Evolutionary conservation across 306 rosid species (phyloP).

Genomic region (Macrotyloma uniflorum): DNA sequence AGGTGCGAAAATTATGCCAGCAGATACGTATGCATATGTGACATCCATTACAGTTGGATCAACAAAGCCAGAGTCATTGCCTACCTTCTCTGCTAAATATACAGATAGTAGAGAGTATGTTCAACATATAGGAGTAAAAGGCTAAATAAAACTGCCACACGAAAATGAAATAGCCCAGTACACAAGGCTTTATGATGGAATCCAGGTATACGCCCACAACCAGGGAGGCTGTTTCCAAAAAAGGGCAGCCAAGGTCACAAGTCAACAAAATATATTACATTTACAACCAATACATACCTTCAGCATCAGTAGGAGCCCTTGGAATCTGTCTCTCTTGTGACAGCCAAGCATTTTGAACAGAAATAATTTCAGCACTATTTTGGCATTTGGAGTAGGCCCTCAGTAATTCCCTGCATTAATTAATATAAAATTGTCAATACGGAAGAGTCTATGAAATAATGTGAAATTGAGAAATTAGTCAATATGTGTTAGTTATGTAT

Average conservation of each 20-base stretch:
- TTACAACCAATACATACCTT: conserved; percentile 53
- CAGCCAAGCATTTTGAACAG: conserved; percentile 87
- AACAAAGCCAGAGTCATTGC: background rate
- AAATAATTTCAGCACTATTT: conserved; percentile 73
- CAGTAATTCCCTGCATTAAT: conserved; percentile 75
- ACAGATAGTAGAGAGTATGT: background rate
- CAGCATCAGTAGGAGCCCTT: conserved; percentile 50
- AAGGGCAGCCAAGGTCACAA: background rate
- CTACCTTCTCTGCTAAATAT: conserved; percentile 2
- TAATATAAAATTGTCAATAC: background rate
- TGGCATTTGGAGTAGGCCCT: conserved; percentile 83
- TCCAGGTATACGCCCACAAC: background rate
- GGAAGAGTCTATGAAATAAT: background rate
- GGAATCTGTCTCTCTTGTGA: conserved; percentile 66
- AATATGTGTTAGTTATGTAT: background rate
- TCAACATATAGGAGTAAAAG: background rate
- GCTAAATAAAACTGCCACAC: background rate
- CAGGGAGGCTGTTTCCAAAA: background rate
- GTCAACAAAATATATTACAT: background rate
- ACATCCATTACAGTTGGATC: conserved; percentile 13
- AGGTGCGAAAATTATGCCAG: background rate
- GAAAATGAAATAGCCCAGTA: too few species aligned
- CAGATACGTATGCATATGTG: background rate
- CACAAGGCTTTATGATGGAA: background rate
- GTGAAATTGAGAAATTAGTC: conserved; percentile 1